Evolutionary conservation across 176 grass and related monocot species (phyloP), one percentile per base, ranked within the genome.

Genomic region (Cenchrus americanus): DNA sequence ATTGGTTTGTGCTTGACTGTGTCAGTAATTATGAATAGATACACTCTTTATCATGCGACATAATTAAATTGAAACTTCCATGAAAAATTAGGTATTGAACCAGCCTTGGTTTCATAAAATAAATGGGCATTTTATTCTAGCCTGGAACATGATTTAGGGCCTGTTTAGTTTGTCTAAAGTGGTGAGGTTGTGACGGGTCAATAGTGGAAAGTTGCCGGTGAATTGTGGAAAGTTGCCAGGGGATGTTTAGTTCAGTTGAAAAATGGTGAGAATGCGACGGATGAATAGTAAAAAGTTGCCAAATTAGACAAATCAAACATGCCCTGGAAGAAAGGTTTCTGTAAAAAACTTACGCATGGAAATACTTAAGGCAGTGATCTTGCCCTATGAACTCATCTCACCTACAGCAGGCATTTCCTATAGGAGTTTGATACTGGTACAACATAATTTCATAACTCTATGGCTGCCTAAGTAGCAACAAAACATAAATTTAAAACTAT

Each of bases 391-490:
- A 11, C 61, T 67, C 60, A 48, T 79, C 30, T 67, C 69, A 75
- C 67, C 68, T 80, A 80, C 11, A 81, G 50, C 34, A 86, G 7
- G 30, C 23, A 66, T 37, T 74, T 86, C 26, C 30, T 26, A 63
- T 43, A 72, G 21, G 67, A 63, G 14, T 63, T 14, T 55, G 30
- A 75, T 50, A 64, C 50, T 34, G 15, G 2, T 32, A 19, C 52
- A 70, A 19, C 67, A 46, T 8, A 30, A 63, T 12, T 63, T 30
- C 24, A 22, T 0, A 34, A 34, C 5, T 65, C 63, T 17, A 66
- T 66, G 26, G 30, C 63, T 66, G 2, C 63, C 27, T 37, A 58
- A 44, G 14, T 8, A 72, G 6, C 42, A 27, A 1, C 71, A 72
- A 40, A 76, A 23, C 30, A 22, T 18, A 76, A 27, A 3, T 62